Conservation (phyloP, 2,329 filamentous ascomycete genomes). For the Zasmidium citrigriseum region DNA sequence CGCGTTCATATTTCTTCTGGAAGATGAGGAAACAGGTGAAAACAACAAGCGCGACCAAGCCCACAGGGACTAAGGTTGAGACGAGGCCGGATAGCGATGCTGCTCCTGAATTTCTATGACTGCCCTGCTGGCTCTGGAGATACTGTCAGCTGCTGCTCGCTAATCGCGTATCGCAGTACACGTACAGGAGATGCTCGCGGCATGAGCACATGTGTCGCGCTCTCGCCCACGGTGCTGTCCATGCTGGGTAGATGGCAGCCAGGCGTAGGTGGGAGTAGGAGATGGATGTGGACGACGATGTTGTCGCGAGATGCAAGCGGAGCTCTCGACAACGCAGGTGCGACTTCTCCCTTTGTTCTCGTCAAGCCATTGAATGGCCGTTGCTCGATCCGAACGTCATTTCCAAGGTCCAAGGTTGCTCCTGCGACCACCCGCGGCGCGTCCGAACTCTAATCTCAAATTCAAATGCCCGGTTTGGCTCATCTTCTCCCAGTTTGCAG, state of each 20-base stretch:
- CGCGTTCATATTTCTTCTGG: conserved; percentile 43
- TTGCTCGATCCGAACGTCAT: background rate
- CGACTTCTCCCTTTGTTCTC: no score
- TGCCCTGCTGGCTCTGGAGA: conserved; percentile 3
- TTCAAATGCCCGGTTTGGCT: background rate
- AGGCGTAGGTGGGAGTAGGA: background rate
- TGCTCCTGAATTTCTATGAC: conserved; percentile 7
- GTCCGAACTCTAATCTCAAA: background rate
- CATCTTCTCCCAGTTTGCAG: background rate
- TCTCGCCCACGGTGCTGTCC: background rate
- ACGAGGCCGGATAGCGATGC: conserved; percentile 52
- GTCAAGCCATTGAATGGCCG: background rate
- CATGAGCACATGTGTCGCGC: background rate
- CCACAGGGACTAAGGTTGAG: conserved; percentile 50
- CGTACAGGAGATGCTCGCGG: background rate
- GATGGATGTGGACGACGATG: no score
- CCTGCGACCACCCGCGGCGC: background rate
- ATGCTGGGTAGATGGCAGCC: background rate
- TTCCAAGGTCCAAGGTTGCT: background rate
- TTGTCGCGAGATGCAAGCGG: background rate
- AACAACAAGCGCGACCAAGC: conserved; percentile 47
- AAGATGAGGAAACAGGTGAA: conserved; percentile 49
- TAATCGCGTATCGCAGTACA: no score
- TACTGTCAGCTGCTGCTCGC: background rate
- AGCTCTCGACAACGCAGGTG: no score